phyloP scores from a whole-genome alignment of 768 basidiomycete species.

The Pulveroboletus sp. region DNA sequence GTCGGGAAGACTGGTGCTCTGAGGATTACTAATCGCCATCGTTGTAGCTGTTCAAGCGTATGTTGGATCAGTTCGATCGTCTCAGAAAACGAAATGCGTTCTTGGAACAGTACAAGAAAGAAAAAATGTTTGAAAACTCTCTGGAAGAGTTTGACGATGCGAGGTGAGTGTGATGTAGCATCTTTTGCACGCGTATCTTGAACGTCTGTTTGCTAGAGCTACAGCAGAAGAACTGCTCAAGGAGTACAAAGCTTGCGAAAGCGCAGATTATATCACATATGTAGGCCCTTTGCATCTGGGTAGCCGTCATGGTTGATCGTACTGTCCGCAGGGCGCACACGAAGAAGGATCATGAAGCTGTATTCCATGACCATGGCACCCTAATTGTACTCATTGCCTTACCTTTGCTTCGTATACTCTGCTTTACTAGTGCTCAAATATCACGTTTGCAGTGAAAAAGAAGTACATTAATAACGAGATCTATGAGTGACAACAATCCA shows the following conservation, averaged over 20 bases:
- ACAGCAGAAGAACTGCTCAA: constrained; percentile 84
- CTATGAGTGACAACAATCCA: constrained; percentile 21
- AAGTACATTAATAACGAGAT: constrained; percentile 23
- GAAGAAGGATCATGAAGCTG: constrained; percentile 28
- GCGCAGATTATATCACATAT: constrained; percentile 88
- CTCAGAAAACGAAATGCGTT: constrained; percentile 88
- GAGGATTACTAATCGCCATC: background rate
- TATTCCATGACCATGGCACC: too few relatives aligned
- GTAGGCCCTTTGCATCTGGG: constrained; percentile 36
- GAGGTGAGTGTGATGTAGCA: constrained; percentile 47
- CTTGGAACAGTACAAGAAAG: constrained; percentile 96
- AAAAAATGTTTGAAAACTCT: constrained; percentile 89
- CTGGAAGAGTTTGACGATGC: constrained; percentile 97
- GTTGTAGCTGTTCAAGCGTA: constrained; percentile 84
- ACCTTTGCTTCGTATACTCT: constrained; percentile 5
- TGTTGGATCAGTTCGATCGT: constrained; percentile 92
- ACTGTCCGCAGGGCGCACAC: constrained; percentile 28
- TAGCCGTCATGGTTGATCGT: background rate
- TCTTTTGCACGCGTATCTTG: background rate
- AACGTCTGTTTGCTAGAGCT: constrained; percentile 44
- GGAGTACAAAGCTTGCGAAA: constrained; percentile 96
- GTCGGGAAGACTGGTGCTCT: too few relatives aligned
- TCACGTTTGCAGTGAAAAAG: constrained; percentile 1
- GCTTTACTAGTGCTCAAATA: constrained; percentile 1
- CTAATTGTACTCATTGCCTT: background rate